These are phyloP conservation scores for Kockovaella imperatae DNA, from an alignment of 768 basidiomycete species.

Conservation along the genomic window DNA sequence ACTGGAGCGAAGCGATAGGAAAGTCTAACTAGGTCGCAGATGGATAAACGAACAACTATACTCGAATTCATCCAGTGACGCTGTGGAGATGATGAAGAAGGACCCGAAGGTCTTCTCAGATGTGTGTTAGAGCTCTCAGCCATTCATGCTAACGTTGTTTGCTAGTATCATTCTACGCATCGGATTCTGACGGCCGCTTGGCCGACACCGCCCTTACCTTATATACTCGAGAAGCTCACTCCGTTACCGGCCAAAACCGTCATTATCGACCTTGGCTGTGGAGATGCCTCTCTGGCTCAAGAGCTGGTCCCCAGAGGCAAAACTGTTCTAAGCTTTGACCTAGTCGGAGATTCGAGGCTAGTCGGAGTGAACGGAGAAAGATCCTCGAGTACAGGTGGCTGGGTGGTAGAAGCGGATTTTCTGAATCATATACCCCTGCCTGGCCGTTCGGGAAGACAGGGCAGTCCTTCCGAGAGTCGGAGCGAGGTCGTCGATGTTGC, in stretches of 20 bases:
- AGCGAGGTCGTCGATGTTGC: constrained; percentile 82
- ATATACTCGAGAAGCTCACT: constrained; percentile 63
- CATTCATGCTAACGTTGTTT: not conserved
- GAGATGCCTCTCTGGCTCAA: constrained; percentile 80
- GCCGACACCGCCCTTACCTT: constrained; percentile 87
- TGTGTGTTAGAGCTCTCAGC: constrained; percentile 48
- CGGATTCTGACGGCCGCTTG: constrained; percentile 82
- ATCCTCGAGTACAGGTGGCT: constrained; percentile 49
- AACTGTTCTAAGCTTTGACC: constrained; percentile 41
- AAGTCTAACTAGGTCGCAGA: constrained; percentile 46
- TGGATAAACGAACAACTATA: constrained; percentile 90
- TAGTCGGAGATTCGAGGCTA: constrained; percentile 51
- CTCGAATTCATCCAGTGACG: constrained; percentile 68
- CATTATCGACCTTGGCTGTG: constrained; percentile 90
- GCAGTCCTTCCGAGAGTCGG: constrained; percentile 48
- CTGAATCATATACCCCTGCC: constrained; percentile 74
- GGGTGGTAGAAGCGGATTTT: constrained; percentile 84
- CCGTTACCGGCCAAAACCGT: constrained; percentile 60
- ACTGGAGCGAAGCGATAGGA: not conserved
- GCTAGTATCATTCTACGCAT: constrained; percentile 86
- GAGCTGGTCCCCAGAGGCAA: constrained; percentile 60
- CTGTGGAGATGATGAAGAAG: constrained; percentile 71
- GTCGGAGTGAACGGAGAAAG: constrained; percentile 48
- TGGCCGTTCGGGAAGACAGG: constrained; percentile 49
- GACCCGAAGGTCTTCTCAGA: constrained; percentile 76